A percentile compares a stretch with the other conserved stretches of the same genome.
Conservation (phyloP, 345 rosid species). For the Abelmoschus esculentus region DNA sequence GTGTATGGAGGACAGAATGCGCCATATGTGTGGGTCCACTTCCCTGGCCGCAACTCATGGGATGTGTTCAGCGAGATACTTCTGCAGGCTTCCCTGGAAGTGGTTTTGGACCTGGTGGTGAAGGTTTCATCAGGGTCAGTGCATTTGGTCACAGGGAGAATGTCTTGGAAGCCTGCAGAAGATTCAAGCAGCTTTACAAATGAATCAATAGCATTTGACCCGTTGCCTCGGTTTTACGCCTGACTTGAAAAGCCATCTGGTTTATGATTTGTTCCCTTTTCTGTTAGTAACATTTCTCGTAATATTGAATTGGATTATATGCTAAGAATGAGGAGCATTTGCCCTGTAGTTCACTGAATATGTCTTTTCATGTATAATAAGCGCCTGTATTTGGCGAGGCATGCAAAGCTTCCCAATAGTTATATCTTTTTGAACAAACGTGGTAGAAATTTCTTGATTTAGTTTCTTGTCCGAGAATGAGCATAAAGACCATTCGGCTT, state of each 20-base stretch:
- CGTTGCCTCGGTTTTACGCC: too few species aligned
- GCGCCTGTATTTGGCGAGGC: too few species aligned
- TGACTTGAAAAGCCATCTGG: too few species aligned
- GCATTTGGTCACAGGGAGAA: slow-evolving; percentile 91
- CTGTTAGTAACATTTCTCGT: too few species aligned
- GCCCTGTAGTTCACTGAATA: too few species aligned
- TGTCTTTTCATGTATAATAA: too few species aligned
- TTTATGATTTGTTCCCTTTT: too few species aligned
- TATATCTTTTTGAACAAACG: background rate
- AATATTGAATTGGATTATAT: too few species aligned
- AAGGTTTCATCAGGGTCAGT: slow-evolving; percentile 85
- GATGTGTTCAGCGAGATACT: slow-evolving; percentile 87
- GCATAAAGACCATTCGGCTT: background rate
- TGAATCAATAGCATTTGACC: slow-evolving; percentile 15
- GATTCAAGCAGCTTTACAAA: slow-evolving; percentile 38
- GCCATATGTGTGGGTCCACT: slow-evolving; percentile 93
- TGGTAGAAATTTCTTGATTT: background rate
- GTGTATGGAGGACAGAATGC: slow-evolving; percentile 87
- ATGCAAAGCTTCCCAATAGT: background rate
- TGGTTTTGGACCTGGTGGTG: slow-evolving; percentile 97
- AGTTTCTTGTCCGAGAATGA: background rate
- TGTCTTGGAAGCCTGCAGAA: slow-evolving; percentile 50
- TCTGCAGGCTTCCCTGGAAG: too few species aligned
- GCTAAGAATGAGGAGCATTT: too few species aligned
- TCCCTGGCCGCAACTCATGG: slow-evolving; percentile 97